A percentile compares a stretch with the other conserved stretches of the same genome.
Evolutionary conservation across 1,139 yeast genomes (phyloP).

Genomic region (Meyerozyma sp.): DNA sequence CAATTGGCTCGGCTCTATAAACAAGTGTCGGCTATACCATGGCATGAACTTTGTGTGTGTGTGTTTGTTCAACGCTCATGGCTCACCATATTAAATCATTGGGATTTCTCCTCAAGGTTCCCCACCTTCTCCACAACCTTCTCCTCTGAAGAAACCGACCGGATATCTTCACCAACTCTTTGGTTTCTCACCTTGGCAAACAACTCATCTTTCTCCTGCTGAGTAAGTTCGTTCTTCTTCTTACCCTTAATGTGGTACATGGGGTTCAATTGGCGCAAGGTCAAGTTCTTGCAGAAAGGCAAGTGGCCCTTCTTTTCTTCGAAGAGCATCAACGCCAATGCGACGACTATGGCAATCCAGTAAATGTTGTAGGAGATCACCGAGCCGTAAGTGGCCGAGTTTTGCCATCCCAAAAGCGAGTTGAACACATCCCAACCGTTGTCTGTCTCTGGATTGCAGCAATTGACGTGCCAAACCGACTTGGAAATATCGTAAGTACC

Average conservation of each 20-base stretch:
- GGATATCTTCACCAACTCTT: conserved; percentile 14
- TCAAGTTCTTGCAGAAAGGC: conserved; percentile 51
- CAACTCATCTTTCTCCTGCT: conserved; percentile 48
- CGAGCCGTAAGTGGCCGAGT: conserved; percentile 85
- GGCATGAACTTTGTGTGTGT: neutral
- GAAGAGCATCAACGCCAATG: conserved; percentile 55
- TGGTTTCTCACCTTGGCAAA: conserved; percentile 37
- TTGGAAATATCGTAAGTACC: conserved; percentile 78
- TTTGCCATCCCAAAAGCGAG: conserved; percentile 86
- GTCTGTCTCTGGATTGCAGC: conserved; percentile 86
- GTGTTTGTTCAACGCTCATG: neutral
- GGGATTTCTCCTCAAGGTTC: neutral
- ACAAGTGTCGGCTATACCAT: neutral
- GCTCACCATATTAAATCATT: neutral
- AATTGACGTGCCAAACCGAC: conserved; percentile 90
- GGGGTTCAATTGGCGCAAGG: conserved; percentile 59
- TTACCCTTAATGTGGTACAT: conserved; percentile 65
- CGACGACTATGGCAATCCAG: conserved; percentile 62
- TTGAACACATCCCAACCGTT: conserved; percentile 94
- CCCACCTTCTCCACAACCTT: conserved; percentile 3
- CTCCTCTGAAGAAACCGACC: conserved; percentile 4
- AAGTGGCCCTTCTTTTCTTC: conserved; percentile 67
- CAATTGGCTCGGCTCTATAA: conserved; percentile 1
- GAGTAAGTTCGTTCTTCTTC: conserved; percentile 55
- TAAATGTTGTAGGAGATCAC: conserved; percentile 78